These are phyloP conservation scores for Aureobasidium namibiae DNA, from an alignment of 2,329 filamentous ascomycete genomes.

Conservation along the genomic window DNA sequence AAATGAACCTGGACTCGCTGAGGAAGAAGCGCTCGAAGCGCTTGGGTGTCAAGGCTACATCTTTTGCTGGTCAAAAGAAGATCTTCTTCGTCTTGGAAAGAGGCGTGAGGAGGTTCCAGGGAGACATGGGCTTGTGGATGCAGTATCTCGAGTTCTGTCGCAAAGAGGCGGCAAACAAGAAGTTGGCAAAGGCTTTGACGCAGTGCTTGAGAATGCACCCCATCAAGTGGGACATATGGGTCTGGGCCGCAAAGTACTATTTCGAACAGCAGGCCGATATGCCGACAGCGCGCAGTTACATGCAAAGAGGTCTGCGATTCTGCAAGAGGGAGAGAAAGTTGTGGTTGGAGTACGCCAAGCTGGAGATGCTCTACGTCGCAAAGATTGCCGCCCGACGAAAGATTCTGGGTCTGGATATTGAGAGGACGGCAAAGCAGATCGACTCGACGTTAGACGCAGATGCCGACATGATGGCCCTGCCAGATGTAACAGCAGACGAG, in stretches of 20 bases:
- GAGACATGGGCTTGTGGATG: slow-evolving; percentile 74
- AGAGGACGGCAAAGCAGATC: slow-evolving; percentile 33
- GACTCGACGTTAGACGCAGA: slow-evolving; percentile 33
- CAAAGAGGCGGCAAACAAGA: slow-evolving; percentile 54
- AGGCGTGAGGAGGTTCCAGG: slow-evolving; percentile 74
- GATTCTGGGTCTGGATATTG: slow-evolving; percentile 54
- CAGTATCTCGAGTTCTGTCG: slow-evolving; percentile 80
- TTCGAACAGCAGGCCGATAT: slow-evolving; percentile 80
- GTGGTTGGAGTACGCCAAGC: slow-evolving; percentile 83
- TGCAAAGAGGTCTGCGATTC: slow-evolving; percentile 86
- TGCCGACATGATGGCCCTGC: slow-evolving; percentile 50
- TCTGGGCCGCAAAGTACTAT: slow-evolving; percentile 68
- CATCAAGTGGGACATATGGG: slow-evolving; percentile 74
- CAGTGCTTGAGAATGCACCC: slow-evolving; percentile 78
- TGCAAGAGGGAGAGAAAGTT: slow-evolving; percentile 65
- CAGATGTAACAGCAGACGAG: slow-evolving; percentile 54
- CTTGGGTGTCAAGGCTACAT: slow-evolving; percentile 64
- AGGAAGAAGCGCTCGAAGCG: slow-evolving; percentile 76
- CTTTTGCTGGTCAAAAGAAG: slow-evolving; percentile 62
- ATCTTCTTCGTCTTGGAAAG: slow-evolving; percentile 87
- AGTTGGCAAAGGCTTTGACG: slow-evolving; percentile 52
- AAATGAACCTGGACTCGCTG: slow-evolving; percentile 61
- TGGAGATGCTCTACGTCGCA: slow-evolving; percentile 86
- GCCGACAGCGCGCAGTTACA: slow-evolving; percentile 70
- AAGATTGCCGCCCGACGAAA: slow-evolving; percentile 68